Base-by-base conservation (phyloP, 129 eudicot genomes). In the Pulicaria dysenterica region DNA sequence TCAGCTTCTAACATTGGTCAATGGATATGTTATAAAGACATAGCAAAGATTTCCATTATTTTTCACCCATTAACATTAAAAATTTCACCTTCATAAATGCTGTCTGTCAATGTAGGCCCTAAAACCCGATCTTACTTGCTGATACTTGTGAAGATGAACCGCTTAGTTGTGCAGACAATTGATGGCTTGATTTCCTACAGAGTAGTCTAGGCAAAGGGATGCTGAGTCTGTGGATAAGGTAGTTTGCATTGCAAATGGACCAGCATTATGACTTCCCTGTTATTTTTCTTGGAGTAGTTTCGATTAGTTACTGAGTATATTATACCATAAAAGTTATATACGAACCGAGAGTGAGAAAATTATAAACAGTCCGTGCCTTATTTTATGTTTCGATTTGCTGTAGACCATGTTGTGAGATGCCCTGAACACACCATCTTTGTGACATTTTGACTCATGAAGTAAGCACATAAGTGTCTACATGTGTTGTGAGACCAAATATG, bases 121-220 rank as follows among this genome's bases (percentile, higher is more conserved):
- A 93, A 93, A 79, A 89, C 82, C 16, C 82, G 95, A 87, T 87
- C 96, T 11, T 89, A 83, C 56, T 72, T 89, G 39, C 63, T 92
- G 84, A 17, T 87, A 79, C 89, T 92, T 31, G 75, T 92, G 67
- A 84, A 81, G 77, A 81, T 89, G 95, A 92, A 89, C 44, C 64
- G 83, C 5, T 45, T 92, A 43, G 80, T 81, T 7, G 86, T 92
- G 44, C 95, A 92, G 87, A 92, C 91, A 5, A 76, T 73, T 34
- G 83, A 85, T 66, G 98, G 96, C 12, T 73, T 71, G 76, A 89
- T 89, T 59, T 83, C 81, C 24, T 92, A 92, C 71, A 80, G 79
- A 64, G 82, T 92, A 31, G 61, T 88, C 36, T 73, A 83, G 77
- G 16, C 4, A 64, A 38, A 8, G 38, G 49, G 53, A 24, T 14